Percentiles rank a stretch among this genome's conserved stretches.
Evolutionary conservation across 495 filamentous ascomycete genomes (phyloP).

Genomic region (Lepraria neglecta): DNA sequence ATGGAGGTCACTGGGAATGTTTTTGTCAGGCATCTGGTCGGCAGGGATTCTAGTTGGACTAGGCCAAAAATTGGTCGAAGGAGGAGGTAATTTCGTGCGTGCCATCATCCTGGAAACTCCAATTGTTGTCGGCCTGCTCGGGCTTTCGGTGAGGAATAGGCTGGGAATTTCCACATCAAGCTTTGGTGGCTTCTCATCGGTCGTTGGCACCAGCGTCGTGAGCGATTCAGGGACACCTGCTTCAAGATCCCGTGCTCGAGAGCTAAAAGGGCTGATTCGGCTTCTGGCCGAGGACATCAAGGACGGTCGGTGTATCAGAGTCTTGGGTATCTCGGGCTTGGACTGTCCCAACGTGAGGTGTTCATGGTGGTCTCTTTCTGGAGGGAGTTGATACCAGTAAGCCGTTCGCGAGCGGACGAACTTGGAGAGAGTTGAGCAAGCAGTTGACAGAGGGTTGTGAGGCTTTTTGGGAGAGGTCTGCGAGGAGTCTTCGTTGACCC

Average conservation of each 20-base stretch:
- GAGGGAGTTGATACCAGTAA: background rate
- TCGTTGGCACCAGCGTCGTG: background rate
- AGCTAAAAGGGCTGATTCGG: background rate
- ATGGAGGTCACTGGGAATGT: background rate
- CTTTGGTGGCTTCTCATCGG: constrained; percentile 1
- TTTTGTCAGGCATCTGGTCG: background rate
- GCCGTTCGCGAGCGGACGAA: constrained; percentile 12
- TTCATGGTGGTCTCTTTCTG: background rate
- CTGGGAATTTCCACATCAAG: constrained; percentile 14
- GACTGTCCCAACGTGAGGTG: background rate
- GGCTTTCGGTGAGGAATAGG: background rate
- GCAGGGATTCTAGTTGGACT: constrained; percentile 5
- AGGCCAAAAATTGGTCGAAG: background rate
- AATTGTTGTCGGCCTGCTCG: background rate
- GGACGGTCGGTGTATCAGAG: constrained; percentile 10
- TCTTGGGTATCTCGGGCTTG: constrained; percentile 12
- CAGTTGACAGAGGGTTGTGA: background rate
- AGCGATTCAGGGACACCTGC: background rate
- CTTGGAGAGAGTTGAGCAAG: constrained; percentile 5
- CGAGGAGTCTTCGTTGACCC: background rate
- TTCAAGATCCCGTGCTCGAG: background rate
- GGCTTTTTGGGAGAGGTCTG: constrained; percentile 3
- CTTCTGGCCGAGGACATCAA: constrained; percentile 15
- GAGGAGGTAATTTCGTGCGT: background rate
- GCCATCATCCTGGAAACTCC: background rate